Conservation (phyloP, 2,329 filamentous ascomycete genomes). For the Truncatella angustata region DNA sequence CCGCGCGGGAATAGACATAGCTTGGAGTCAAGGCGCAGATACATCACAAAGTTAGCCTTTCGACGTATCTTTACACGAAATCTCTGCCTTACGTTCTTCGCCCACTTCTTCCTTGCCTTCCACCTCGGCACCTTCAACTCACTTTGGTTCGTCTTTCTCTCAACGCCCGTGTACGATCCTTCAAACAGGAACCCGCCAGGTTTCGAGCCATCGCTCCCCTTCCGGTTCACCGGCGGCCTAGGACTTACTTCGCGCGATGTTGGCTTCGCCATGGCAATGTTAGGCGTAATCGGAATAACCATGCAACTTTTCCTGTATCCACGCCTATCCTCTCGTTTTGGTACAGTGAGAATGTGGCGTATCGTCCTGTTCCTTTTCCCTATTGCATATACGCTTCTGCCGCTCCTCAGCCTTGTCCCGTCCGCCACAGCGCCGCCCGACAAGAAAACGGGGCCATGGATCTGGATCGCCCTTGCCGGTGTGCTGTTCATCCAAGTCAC, state of each 20-base stretch:
- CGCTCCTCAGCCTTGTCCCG: constrained; percentile 68
- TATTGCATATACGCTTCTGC: constrained; percentile 65
- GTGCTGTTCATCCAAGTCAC: constrained; percentile 65
- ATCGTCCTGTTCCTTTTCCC: constrained; percentile 70
- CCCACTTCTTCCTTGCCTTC: constrained; percentile 67
- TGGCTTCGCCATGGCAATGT: constrained; percentile 74
- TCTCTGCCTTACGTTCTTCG: constrained; percentile 54
- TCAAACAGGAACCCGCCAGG: constrained; percentile 27
- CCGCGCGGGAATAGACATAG: constrained; percentile 13
- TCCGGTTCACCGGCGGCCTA: constrained; percentile 71
- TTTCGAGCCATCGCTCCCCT: constrained; percentile 42
- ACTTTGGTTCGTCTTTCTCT: constrained; percentile 75
- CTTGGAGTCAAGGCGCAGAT: constrained; percentile 30
- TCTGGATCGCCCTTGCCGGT: constrained; percentile 64
- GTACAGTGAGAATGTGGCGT: constrained; percentile 67
- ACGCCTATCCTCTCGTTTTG: constrained; percentile 61
- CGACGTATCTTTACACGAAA: constrained; percentile 54
- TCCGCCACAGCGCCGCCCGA: constrained; percentile 46
- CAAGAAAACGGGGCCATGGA: constrained; percentile 48
- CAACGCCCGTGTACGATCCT: constrained; percentile 61
- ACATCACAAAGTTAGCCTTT: constrained; percentile 49
- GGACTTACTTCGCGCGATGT: constrained; percentile 70
- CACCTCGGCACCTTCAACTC: constrained; percentile 76
- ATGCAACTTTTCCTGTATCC: constrained; percentile 74
- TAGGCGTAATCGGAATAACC: constrained; percentile 72